Percentiles rank a stretch among this genome's conserved stretches.
These are phyloP conservation scores for Nakazawaea pomicola DNA, from an alignment of 805 yeast genomes.

Conservation along the genomic window DNA sequence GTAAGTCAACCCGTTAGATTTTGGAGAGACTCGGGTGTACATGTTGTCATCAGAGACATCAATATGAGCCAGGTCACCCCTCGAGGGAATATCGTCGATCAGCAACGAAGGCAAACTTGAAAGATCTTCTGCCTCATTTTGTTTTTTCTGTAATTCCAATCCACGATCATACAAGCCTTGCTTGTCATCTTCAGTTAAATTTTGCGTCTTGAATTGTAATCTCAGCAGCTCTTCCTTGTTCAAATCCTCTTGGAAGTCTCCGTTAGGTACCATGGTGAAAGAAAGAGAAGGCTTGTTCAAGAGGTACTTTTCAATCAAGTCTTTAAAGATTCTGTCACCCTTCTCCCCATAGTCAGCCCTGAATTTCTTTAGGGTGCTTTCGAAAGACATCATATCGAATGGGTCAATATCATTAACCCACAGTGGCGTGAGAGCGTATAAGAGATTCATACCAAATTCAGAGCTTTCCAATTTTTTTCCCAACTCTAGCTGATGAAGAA, in stretches of 20 bases:
- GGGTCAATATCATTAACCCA: slow-evolving; percentile 87
- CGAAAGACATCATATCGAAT: slow-evolving; percentile 60
- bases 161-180: slow-evolving; percentile 58
- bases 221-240: slow-evolving; percentile 53
- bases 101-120: slow-evolving; percentile 76
- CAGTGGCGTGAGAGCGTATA: slow-evolving; percentile 71
- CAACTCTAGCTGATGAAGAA: slow-evolving; percentile 83
- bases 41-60: slow-evolving; percentile 25
- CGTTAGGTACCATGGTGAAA: slow-evolving; percentile 73
- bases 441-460: slow-evolving; percentile 77
- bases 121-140: slow-evolving; percentile 64
- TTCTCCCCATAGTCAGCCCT: slow-evolving; percentile 48
- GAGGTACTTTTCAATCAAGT: slow-evolving; percentile 50
- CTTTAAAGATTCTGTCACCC: slow-evolving; percentile 56
- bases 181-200: slow-evolving; percentile 51
- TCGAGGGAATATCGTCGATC: slow-evolving; percentile 64
- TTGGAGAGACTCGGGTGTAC: slow-evolving; percentile 27
- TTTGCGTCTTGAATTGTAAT: slow-evolving; percentile 36
- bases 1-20: slow-evolving; percentile 79
- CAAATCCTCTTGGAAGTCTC: slow-evolving; percentile 44
- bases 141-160: slow-evolving; percentile 51
- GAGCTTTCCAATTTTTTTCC: slow-evolving; percentile 82
- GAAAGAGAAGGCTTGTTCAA: slow-evolving; percentile 54
- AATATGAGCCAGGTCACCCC: slow-evolving; percentile 36
- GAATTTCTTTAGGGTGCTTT: slow-evolving; percentile 53